Evolutionary conservation across 2,329 filamentous ascomycete species (phyloP).

Genomic region (Hypoxylon sp.): DNA sequence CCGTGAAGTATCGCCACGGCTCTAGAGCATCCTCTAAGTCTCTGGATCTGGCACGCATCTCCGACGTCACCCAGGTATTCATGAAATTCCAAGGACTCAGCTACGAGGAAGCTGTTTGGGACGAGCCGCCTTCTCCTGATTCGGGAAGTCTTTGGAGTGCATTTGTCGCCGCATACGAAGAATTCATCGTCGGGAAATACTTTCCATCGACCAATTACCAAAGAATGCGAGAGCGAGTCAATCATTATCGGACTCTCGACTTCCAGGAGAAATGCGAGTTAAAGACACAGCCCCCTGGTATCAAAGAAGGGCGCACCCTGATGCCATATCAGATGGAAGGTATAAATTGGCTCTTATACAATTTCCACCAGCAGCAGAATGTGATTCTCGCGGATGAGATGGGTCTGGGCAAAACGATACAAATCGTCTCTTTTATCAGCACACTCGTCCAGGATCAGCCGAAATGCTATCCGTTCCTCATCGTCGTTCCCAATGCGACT

Average conservation of each 20-base stretch:
- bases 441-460: constrained; percentile 73
- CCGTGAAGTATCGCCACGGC: constrained; percentile 70
- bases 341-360: constrained; percentile 93
- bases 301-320: constrained; percentile 76
- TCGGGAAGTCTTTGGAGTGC: constrained; percentile 75
- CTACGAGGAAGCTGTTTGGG: constrained; percentile 94
- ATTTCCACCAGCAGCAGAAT: constrained; percentile 83
- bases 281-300: constrained; percentile 73
- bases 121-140: constrained; percentile 75
- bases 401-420: constrained; percentile 97
- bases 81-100: constrained; percentile 93
- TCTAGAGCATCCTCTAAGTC: constrained; percentile 66
- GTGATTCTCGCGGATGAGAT: constrained; percentile 97
- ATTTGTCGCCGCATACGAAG: constrained; percentile 83
- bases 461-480: constrained; percentile 87
- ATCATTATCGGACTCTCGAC: constrained; percentile 68
- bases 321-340: constrained; percentile 96
- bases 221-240: constrained; percentile 72
- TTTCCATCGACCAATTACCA: constrained; percentile 65
- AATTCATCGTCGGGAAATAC: constrained; percentile 83
- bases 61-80: constrained; percentile 75
- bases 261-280: constrained; percentile 75
- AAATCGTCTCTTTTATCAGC: constrained; percentile 84
- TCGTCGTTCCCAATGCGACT: constrained; percentile 94
- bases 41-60: constrained; percentile 75